phyloP scores from a whole-genome alignment of 352 stramenopile species.

The Saprolegnia parasitica region DNA sequence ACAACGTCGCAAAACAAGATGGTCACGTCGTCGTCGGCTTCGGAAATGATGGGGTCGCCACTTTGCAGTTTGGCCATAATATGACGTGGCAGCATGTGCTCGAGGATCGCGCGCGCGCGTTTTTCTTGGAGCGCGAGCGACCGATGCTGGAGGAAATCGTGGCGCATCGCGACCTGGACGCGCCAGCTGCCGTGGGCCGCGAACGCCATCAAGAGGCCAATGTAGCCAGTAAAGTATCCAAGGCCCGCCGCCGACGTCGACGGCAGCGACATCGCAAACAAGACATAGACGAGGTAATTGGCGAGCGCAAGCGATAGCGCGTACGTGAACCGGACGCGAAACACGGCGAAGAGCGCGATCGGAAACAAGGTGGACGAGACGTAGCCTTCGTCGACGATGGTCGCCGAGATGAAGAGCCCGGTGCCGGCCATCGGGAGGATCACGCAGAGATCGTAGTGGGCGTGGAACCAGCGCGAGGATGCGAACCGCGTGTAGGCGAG shows the following conservation, averaged over 20 bases:
- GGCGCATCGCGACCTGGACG: conserved; percentile 73
- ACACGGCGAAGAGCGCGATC: conserved; percentile 73
- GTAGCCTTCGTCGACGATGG: conserved; percentile 74
- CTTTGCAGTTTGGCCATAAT: conserved; percentile 80
- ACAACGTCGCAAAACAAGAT: conserved; percentile 84
- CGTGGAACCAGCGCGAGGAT: conserved; percentile 60
- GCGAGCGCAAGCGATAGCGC: conserved; percentile 61
- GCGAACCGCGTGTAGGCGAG: conserved; percentile 66
- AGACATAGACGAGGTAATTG: conserved; percentile 64
- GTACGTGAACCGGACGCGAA: conserved; percentile 79
- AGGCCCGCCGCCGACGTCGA: conserved; percentile 33
- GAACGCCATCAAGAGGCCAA: conserved; percentile 76
- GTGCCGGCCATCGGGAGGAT: conserved; percentile 58
- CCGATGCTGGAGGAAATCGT: conserved; percentile 75
- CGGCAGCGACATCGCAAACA: conserved; percentile 31
- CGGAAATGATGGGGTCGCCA: conserved; percentile 70
- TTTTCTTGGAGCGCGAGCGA: conserved; percentile 72
- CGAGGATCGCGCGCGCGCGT: conserved; percentile 70
- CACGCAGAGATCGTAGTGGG: conserved; percentile 71
- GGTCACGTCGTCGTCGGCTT: conserved; percentile 83
- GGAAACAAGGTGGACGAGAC: conserved; percentile 76
- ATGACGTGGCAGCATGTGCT: conserved; percentile 81
- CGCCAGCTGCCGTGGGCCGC: conserved; percentile 74
- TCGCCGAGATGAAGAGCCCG: conserved; percentile 69
- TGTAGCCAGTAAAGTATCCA: conserved; percentile 65